Base-by-base conservation (phyloP, 108 stramenopile species). In the Nitzschia sp. region DNA sequence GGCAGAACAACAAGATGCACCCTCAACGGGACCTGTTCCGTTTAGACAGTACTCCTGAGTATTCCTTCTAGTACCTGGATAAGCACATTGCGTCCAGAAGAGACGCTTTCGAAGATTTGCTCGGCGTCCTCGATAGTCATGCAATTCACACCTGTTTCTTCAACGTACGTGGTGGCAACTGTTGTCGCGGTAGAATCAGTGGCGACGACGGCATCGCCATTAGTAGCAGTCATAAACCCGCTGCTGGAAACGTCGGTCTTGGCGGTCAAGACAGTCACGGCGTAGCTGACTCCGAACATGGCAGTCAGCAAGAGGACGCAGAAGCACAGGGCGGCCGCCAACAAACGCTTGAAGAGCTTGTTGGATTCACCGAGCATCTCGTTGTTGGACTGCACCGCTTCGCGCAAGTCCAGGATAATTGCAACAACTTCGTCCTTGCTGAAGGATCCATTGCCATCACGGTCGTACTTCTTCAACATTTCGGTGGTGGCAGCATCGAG, bases 381-480 rank as follows among this genome's bases (percentile, higher is more conserved):
- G n/a, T n/a, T n/a, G 61, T 62, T 62, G 42, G 61, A 62, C 24
- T 62, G 35, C 38, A 62, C 46, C 19, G 61, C 61, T 45, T 62
- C 61, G n/a, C 61, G 61, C 21, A 62, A 26, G 25, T 62, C 61
- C 9, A 62, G 1, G 38, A 62, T 62, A 42, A 62, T 62, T 19
- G 61, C 61, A 3, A 62, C 61, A 26, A 62, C 61, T 46, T 62
- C 61, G 1, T 62, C 61, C 61, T 62, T 62, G 36, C 32, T 34
- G 42, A 62, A 62, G 61, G 38, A 34, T 42, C 61, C 61, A 46
- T 62, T 46, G n/a, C 61, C 61, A 46, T 62, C 61, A 26, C 24
- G 32, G 5, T 62, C 61, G 21, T 62, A 62, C 25, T 46, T 31
- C 31, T 34, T 31, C 18, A 62, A 31, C 24, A 62, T n/a, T 17